Base-by-base conservation (phyloP, 768 basidiomycete species). In the Piloderma croceum region DNA sequence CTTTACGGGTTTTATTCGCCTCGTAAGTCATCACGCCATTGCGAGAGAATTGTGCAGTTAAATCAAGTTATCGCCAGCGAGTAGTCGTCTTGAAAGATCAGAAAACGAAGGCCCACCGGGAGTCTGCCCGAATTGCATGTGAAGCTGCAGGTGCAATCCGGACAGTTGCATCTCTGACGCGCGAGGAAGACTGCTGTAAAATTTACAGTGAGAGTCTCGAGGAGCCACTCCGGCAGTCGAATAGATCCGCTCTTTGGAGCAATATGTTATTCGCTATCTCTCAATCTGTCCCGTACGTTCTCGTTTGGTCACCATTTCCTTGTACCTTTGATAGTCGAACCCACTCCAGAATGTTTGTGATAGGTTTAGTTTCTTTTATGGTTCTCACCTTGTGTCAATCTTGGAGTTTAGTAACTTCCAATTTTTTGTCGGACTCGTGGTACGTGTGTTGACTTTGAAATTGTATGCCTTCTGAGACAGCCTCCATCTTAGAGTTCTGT, bases 1-100 rank as follows among this genome's bases (percentile, higher is more conserved):
- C 15, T 82, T 79, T 3, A 65, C 77, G 7, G 92, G 92, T 25
- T 91, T 84, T 53, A 83, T 94, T 47, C 88, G 90, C 38, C 68
- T 93, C 34, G 81, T 83, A 49, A 47, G 76, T 60, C 12, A 9
- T 19, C 10, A 35, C 31, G 4, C 35, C 23, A 12, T 24, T 19
- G 24, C 11, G 15, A 21, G 13, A 39, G 31, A 11, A 15, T 7
- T 33, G 5, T 18, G 7, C 22, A 27, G 27, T 22, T 17, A 31
- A 7, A 36, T 37, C 13, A 38, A 18, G 21, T 31, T 1, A 31
- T 21, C 21, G 17, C 17, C 11, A 82, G 70, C 81, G 76, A 23
- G 84, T 94, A 32, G 90, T 96, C 44, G 87, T 91, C 1, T 64
- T 92, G 47, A 94, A 93, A 59, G 91, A 89, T 52, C 77, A 86